Evolutionary conservation across 2,329 filamentous ascomycete genomes (phyloP).

Genomic region (Myriosclerotinia duriaeana): DNA sequence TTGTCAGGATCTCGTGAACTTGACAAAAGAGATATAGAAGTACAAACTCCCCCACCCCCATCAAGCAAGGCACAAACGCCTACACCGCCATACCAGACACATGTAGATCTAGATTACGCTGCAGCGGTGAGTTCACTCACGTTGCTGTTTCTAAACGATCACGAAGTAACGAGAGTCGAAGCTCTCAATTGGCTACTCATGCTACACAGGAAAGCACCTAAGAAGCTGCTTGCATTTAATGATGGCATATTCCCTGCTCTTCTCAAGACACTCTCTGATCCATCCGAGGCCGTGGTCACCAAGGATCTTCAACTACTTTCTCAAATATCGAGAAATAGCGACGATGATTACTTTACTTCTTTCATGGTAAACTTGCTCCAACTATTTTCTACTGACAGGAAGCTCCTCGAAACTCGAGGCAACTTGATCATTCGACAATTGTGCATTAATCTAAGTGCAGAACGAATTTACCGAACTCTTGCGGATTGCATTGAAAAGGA

Average conservation of each 20-base stretch:
- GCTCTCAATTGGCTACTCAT: slow-evolving; percentile 96
- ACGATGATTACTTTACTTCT: slow-evolving; percentile 94
- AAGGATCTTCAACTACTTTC: slow-evolving; percentile 90
- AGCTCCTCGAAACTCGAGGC: slow-evolving; percentile 84
- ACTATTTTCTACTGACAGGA: slow-evolving; percentile 90
- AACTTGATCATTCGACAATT: slow-evolving; percentile 96
- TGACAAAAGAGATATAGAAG: slow-evolving; percentile 53
- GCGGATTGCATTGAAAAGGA: slow-evolving; percentile 97
- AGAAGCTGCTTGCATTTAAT: slow-evolving; percentile 91
- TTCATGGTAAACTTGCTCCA: slow-evolving; percentile 98
- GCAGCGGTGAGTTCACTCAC: slow-evolving; percentile 92
- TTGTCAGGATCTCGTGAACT: slow-evolving; percentile 49
- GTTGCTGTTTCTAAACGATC: slow-evolving; percentile 90
- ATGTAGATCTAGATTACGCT: slow-evolving; percentile 86
- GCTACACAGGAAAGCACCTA: slow-evolving; percentile 91
- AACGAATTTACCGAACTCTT: slow-evolving; percentile 91
- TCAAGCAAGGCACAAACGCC: slow-evolving; percentile 37
- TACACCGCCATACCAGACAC: slow-evolving; percentile 47
- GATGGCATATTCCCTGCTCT: slow-evolving; percentile 95
- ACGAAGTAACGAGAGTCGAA: slow-evolving; percentile 91
- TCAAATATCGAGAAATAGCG: slow-evolving; percentile 93
- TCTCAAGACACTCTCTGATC: slow-evolving; percentile 93
- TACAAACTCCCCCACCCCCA: slow-evolving; percentile 49
- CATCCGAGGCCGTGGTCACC: slow-evolving; percentile 91
- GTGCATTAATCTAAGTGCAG: slow-evolving; percentile 87